Conservation (phyloP, 352 stramenopile species). For the Phytophthora sansomeana region DNA sequence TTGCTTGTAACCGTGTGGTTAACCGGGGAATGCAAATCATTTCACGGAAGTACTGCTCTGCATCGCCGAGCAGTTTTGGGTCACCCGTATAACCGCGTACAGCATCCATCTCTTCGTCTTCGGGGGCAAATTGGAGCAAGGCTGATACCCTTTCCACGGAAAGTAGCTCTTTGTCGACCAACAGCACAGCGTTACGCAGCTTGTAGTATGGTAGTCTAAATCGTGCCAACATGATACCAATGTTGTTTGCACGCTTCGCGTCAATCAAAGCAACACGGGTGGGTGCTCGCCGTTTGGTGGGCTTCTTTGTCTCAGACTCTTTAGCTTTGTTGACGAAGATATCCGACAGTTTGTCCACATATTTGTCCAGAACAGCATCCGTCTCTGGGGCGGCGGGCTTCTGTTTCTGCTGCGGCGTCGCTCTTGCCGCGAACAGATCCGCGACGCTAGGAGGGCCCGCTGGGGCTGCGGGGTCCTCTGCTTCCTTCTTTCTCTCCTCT, state of each 20-base stretch:
- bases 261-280: constrained; percentile 86
- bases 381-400: constrained; percentile 36
- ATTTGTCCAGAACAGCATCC: constrained; percentile 68
- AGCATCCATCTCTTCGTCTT: constrained; percentile 73
- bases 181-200: constrained; percentile 77
- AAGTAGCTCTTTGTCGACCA: constrained; percentile 81
- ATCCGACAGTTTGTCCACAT: constrained; percentile 68
- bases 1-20: constrained; percentile 72
- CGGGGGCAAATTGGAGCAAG: constrained; percentile 82
- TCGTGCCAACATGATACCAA: constrained; percentile 86
- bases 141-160: constrained; percentile 77
- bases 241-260: constrained; percentile 87
- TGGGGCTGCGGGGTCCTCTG: constrained; percentile 12
- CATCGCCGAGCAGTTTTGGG: constrained; percentile 77
- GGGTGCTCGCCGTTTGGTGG: constrained; percentile 67
- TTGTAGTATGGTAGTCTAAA: constrained; percentile 86
- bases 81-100: constrained; percentile 73
- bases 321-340: constrained; percentile 88
- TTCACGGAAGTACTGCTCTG: constrained; percentile 82
- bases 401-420: constrained; percentile 27
- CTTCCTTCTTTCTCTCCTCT: constrained; percentile 33
- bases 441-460: constrained; percentile 35
- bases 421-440: constrained; percentile 51
- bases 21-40: constrained; percentile 74
- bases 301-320: constrained; percentile 54